A percentile compares a stretch with the other conserved stretches of the same genome.
phyloP scores from a whole-genome alignment of 352 stramenopile species.

The Pythium guiyangense region DNA sequence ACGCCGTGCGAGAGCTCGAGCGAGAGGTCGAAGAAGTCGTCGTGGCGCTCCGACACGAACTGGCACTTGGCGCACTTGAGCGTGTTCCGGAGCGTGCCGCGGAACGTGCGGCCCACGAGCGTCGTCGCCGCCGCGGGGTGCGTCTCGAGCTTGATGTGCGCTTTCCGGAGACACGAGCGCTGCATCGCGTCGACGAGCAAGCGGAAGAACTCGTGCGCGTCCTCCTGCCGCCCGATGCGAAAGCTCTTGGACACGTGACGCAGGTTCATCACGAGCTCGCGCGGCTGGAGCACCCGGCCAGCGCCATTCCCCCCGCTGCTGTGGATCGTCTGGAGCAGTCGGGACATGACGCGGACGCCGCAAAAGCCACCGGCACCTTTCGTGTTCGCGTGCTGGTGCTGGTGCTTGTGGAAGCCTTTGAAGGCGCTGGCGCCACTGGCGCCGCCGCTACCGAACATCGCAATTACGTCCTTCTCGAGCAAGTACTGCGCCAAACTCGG shows the following conservation, averaged over 20 bases:
- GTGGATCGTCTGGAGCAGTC: slow-evolving; percentile 66
- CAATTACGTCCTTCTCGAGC: slow-evolving; percentile 56
- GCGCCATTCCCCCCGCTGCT: slow-evolving; percentile 14
- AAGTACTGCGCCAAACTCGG: slow-evolving; percentile 85
- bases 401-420: slow-evolving; percentile 8
- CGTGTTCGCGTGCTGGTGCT: slow-evolving; percentile 18
- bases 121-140: slow-evolving; percentile 58
- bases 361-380: slow-evolving; percentile 32
- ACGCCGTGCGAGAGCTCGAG: slow-evolving; percentile 64
- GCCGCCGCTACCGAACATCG: slow-evolving; percentile 22
- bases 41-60: slow-evolving; percentile 73
- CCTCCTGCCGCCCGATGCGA: slow-evolving; percentile 86
- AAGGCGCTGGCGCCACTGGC: slow-evolving; percentile 1
- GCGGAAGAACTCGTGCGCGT: slow-evolving; percentile 91
- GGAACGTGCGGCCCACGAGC: slow-evolving; percentile 83
- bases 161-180: slow-evolving; percentile 60
- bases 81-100: slow-evolving; percentile 74
- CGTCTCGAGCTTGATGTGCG: slow-evolving; percentile 66
- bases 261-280: slow-evolving; percentile 83
- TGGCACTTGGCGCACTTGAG: slow-evolving; percentile 84
- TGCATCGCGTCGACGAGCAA: slow-evolving; percentile 87
- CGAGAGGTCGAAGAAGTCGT: slow-evolving; percentile 75
- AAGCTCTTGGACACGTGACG: slow-evolving; percentile 83
- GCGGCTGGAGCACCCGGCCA: slow-evolving; percentile 59
- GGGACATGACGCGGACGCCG: slow-evolving; percentile 54